Conservation (phyloP, 164 flowering plant genomes). For the Echeveria elegans region DNA sequence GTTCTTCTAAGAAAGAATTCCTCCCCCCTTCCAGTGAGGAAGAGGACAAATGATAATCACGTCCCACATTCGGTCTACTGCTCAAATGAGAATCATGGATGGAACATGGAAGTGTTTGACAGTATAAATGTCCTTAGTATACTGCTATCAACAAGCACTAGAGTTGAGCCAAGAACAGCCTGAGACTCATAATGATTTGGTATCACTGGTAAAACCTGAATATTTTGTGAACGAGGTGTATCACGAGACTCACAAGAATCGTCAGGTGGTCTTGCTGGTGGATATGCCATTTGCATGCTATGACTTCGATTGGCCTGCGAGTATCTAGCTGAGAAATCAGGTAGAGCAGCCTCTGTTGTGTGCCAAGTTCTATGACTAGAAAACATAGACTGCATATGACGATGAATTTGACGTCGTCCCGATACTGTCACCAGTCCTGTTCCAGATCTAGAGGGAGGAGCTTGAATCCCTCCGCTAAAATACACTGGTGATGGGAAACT, state of each 20-base stretch:
- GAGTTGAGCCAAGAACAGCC: conserved; percentile 17
- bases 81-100: conserved; percentile 26
- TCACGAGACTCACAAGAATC: conserved; percentile 22
- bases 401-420: conserved; percentile 65
- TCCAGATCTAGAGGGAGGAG: conserved; percentile 46
- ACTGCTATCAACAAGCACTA: conserved; percentile 15
- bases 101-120: conserved; percentile 23
- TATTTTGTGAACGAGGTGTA: conserved; percentile 16
- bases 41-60: conserved; percentile 17
- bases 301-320: conserved; percentile 12
- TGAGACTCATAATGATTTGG: conserved; percentile 23
- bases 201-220: conserved; percentile 20
- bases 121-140: conserved; percentile 16
- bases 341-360: conserved; percentile 17
- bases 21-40: conserved; percentile 20
- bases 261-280: conserved; percentile 20
- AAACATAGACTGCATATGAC: conserved; percentile 46
- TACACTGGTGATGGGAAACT: conserved; percentile 39
- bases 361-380: conserved; percentile 33
- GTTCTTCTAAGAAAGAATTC: conserved; percentile 24
- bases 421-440: conserved; percentile 60
- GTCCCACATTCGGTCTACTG: conserved; percentile 21
- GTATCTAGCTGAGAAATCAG: conserved; percentile 17
- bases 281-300: conserved; percentile 20
- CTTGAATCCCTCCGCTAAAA: conserved; percentile 26